These are phyloP conservation scores for Phycomyces nitens DNA, from an alignment of 192 early-diverging fungal genomes.

Conservation along the genomic window DNA sequence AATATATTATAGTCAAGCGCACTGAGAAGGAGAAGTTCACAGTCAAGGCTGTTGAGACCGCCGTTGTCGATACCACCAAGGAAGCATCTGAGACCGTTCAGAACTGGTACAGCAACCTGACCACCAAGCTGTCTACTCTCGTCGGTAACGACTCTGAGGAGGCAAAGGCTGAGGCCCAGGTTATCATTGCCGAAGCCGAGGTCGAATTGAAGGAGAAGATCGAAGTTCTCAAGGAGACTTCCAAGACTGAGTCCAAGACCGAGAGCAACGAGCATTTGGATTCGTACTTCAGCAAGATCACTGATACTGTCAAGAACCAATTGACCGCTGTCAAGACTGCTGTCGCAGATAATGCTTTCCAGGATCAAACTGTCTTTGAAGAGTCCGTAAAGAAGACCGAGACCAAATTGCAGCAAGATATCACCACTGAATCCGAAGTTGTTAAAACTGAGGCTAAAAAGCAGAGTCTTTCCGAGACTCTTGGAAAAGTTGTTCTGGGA, in stretches of 20 bases:
- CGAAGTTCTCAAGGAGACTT: neutral
- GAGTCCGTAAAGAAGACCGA: constrained; percentile 1
- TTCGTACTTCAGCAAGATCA: constrained; percentile 14
- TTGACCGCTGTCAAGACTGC: constrained; percentile 4
- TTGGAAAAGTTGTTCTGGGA: constrained; percentile 18
- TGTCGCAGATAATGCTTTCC: neutral
- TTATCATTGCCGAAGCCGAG: constrained; percentile 9
- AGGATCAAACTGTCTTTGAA: neutral
- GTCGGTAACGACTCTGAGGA: neutral
- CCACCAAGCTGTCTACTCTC: neutral
- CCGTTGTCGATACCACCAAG: constrained; percentile 1
- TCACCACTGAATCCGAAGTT: constrained; percentile 1
- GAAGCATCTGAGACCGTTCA: neutral
- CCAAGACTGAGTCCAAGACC: neutral
- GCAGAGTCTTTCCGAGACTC: too few relatives aligned
- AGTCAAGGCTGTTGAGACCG: neutral
- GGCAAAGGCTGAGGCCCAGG: neutral
- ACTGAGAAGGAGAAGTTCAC: neutral
- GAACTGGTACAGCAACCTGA: constrained; percentile 9
- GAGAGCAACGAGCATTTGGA: constrained; percentile 1
- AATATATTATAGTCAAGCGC: neutral
- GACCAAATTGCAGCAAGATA: constrained; percentile 3
- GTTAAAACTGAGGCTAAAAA: constrained; percentile 2
- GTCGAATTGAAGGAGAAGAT: constrained; percentile 14
- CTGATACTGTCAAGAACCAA: neutral